These are phyloP conservation scores for Porcisia deanei DNA, from an alignment of 208 protist species.

Conservation along the genomic window DNA sequence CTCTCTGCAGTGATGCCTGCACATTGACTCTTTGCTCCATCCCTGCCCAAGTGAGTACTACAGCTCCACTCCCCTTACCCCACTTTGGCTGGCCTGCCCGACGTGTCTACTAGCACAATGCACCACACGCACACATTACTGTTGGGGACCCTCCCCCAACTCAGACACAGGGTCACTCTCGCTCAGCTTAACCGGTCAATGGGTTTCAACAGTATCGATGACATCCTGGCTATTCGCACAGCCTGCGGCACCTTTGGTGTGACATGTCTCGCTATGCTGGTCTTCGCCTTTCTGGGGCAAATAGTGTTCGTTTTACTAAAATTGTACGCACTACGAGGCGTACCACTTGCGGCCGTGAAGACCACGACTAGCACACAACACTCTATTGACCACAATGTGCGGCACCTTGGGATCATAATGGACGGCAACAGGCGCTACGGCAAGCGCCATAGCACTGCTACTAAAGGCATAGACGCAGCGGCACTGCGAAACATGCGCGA, in stretches of 20 bases:
- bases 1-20: neutral
- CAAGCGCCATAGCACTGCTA: conserved; percentile 2
- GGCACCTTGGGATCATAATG: conserved; percentile 91
- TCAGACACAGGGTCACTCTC: neutral
- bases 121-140: neutral
- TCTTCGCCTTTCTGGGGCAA: conserved; percentile 26
- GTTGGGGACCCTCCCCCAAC: neutral
- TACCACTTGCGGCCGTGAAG: neutral
- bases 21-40: neutral
- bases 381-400: conserved; percentile 40
- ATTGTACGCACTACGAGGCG: conserved; percentile 1
- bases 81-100: neutral
- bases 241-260: conserved; percentile 32
- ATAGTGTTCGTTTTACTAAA: conserved; percentile 9
- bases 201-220: conserved; percentile 19
- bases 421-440: conserved; percentile 90
- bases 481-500: conserved; percentile 16
- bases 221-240: conserved; percentile 20
- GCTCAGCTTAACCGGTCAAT: neutral
- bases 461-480: conserved; percentile 12
- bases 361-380: neutral
- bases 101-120: neutral
- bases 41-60: neutral
- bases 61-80: neutral
- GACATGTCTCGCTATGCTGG: conserved; percentile 22